Evolutionary conservation across 1,139 yeast species (phyloP), one percentile per base, ranked within the genome.

Genomic region (Pichia sp.): DNA sequence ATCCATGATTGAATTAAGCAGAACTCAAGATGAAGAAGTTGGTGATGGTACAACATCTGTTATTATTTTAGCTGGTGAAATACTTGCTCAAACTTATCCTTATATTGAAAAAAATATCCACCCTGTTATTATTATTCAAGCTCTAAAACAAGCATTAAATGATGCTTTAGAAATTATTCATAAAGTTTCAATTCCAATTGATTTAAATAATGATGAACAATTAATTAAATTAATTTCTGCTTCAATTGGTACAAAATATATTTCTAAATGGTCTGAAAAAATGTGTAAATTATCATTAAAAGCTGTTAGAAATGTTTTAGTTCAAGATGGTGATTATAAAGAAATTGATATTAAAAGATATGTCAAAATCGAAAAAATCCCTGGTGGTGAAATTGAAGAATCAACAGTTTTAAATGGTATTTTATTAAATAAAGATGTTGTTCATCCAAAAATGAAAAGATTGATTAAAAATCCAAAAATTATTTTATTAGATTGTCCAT

Each of bases 41-140:
- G 98, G 98, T 44, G 98, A 92, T 64, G 98, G 98, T 52, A 92
- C 98, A 50, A 92, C 98, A 32, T 84, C 96, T 9, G 98, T 92
- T 46, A 90, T 92, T 59, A 85, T 85, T 47, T 71, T 90, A 54
- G 97, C 98, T 7, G 99, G 98, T 50, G 99, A 92, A 64, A 87
- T 92, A 51, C 73, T 92, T 54, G 96, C 97, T 3, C 97, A 90
- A 66, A 82, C 96, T 32, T 89, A 85, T 66, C 97, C 96, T 43
- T 89, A 89, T 64, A 78, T 82, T 54, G 97, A 92, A 65, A 87
- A 89, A 65, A 87, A 89, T 62, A 89, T 92, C 57, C 99, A 92
- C 66, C 99, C 99, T 1, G 98, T 92, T 34, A 83, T 92, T 47
- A 87, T 94, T 55, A 92, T 94, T 61, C 89, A 87, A 61, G 97